Conservation (phyloP, 495 filamentous ascomycete genomes). For the Xanthoparmelia taractica region DNA sequence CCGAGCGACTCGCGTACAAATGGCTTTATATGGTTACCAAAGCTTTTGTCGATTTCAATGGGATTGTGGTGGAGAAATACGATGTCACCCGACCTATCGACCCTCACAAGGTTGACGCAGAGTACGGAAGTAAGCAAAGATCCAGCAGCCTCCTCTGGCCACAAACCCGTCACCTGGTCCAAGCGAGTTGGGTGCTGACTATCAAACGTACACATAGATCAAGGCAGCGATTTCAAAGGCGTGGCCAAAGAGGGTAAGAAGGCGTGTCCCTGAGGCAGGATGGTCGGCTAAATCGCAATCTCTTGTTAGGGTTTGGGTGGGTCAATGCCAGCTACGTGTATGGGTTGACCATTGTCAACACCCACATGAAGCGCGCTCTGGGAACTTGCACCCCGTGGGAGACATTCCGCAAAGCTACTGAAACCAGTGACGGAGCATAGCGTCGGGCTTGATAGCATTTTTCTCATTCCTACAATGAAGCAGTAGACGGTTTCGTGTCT, state of each 20-base stretch:
- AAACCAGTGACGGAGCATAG: constrained; percentile 15
- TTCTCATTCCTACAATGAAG: background rate
- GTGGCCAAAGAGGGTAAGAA: constrained; percentile 21
- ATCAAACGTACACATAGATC: constrained; percentile 65
- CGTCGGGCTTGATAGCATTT: background rate
- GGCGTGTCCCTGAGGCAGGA: constrained; percentile 15
- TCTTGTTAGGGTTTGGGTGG: constrained; percentile 71
- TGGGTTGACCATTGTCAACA: constrained; percentile 73
- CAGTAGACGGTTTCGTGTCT: background rate
- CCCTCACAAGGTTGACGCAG: constrained; percentile 87
- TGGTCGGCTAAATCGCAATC: constrained; percentile 40
- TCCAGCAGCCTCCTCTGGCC: background rate
- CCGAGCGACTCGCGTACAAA: constrained; percentile 80
- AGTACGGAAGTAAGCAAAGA: constrained; percentile 63
- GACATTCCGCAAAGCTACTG: constrained; percentile 39
- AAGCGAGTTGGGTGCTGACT: background rate
- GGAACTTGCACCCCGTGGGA: constrained; percentile 78
- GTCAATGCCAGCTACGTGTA: constrained; percentile 94
- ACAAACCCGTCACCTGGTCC: background rate
- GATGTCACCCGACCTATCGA: constrained; percentile 85
- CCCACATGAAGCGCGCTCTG: constrained; percentile 77
- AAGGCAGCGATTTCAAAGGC: constrained; percentile 39
- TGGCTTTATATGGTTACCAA: constrained; percentile 98
- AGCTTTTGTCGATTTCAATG: constrained; percentile 95
- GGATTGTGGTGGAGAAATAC: constrained; percentile 98